phyloP scores from a whole-genome alignment of 2,329 filamentous ascomycete genomes.

The Didymella arachidicola region DNA sequence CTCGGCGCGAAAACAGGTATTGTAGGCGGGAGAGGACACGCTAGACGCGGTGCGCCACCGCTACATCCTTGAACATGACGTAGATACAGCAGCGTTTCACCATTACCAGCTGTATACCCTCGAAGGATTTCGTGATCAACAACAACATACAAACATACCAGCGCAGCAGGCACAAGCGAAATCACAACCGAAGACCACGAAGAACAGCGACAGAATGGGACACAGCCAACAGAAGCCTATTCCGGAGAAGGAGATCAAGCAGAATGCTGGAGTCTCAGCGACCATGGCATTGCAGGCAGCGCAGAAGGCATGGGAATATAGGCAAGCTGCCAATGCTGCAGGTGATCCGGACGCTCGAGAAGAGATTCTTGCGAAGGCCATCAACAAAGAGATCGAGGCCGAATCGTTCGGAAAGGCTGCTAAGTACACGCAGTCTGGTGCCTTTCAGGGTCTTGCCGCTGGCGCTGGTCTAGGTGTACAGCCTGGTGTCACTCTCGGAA shows the following conservation, averaged over 20 bases:
- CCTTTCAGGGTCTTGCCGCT: conserved; percentile 52
- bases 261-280: conserved; percentile 51
- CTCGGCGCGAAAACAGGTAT: conserved; percentile 19
- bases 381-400: conserved; percentile 53
- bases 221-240: conserved; percentile 32
- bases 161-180: conserved; percentile 14
- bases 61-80: conserved; percentile 22
- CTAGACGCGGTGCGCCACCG: conserved; percentile 15
- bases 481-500: conserved; percentile 47
- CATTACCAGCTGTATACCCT: conserved; percentile 12
- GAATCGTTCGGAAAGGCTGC: conserved; percentile 53
- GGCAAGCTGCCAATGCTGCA: conserved; percentile 51
- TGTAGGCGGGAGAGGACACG: conserved; percentile 10
- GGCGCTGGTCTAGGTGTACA: conserved; percentile 50
- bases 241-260: conserved; percentile 49
- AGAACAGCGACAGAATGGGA: conserved; percentile 20
- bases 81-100: conserved; percentile 2
- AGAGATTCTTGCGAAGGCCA: conserved; percentile 50
- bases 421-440: conserved; percentile 50
- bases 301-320: conserved; percentile 51
- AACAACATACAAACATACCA: conserved; percentile 3
- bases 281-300: conserved; percentile 47
- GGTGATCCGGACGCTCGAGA: conserved; percentile 51
- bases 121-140: neutral
- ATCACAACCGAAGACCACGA: conserved; percentile 13